Conservation (phyloP, 257 asterid genomes). For the Solanum raphanifolium region DNA sequence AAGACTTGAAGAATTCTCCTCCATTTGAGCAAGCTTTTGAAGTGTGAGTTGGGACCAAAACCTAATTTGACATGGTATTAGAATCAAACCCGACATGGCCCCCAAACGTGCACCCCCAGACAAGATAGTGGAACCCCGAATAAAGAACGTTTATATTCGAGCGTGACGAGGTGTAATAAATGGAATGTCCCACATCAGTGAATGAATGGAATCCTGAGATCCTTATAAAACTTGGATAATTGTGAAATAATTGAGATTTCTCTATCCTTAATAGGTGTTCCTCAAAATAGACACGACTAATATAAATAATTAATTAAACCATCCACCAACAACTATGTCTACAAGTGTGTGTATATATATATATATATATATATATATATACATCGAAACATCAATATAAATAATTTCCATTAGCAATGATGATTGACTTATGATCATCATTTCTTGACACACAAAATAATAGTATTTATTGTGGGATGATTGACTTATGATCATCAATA, state of each 20-base stretch:
- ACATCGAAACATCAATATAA: not conserved
- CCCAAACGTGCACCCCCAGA: not conserved
- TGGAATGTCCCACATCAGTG: not conserved
- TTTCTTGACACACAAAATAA: not conserved
- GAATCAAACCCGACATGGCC: not conserved
- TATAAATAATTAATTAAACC: not conserved
- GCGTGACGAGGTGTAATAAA: not conserved
- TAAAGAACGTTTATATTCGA: not conserved
- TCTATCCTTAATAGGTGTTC: not conserved
- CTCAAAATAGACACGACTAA: not conserved
- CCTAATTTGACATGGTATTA: not conserved
- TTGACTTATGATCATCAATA: not conserved
- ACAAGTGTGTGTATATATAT: not conserved
- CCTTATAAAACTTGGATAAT: not conserved
- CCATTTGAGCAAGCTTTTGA: not conserved
- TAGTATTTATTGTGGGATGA: not conserved
- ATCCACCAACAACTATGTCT: not conserved
- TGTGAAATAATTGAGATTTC: not conserved
- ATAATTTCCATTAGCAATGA: not conserved
- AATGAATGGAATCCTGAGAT: not conserved
- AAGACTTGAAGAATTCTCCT: too few species aligned
- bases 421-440: not conserved
- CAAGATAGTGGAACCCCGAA: not conserved
- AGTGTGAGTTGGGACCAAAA: not conserved
- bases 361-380: not conserved